These are phyloP conservation scores for Farysia itapuensis DNA, from an alignment of 1,284 basidiomycete species.

Conservation along the genomic window DNA sequence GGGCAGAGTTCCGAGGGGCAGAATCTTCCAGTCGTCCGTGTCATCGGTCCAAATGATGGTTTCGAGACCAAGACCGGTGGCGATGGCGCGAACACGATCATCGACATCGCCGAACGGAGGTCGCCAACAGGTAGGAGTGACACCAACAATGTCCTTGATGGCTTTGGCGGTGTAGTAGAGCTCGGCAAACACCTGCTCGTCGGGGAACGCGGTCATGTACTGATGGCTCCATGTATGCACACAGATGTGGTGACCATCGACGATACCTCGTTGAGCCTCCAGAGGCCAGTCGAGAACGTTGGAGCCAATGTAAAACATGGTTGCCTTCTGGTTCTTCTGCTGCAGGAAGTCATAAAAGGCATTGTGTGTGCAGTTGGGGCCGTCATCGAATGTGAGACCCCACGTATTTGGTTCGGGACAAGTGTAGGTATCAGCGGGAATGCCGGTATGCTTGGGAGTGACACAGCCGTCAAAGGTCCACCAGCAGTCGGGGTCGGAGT, in stretches of 20 bases:
- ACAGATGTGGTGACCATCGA: conserved; percentile 54
- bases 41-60: conserved; percentile 65
- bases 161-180: conserved; percentile 65
- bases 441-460: conserved; percentile 47
- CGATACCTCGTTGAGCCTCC: conserved; percentile 63
- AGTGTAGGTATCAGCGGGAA: conserved; percentile 60
- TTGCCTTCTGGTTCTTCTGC: conserved; percentile 63
- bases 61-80: conserved; percentile 62
- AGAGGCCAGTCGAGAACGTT: conserved; percentile 66
- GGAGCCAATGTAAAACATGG: conserved; percentile 63
- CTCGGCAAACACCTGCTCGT: conserved; percentile 65
- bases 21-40: conserved; percentile 62
- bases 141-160: conserved; percentile 64
- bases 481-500: conserved; percentile 55
- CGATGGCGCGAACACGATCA: conserved; percentile 65
- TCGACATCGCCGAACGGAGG: conserved; percentile 65
- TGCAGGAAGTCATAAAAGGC: conserved; percentile 64
- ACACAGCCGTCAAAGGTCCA: conserved; percentile 51
- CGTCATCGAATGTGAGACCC: conserved; percentile 65
- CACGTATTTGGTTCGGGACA: conserved; percentile 64
- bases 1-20: conserved; percentile 56
- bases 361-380: conserved; percentile 63
- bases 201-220: conserved; percentile 63
- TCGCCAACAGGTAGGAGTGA: conserved; percentile 63
- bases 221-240: conserved; percentile 62